Conservation (phyloP, 331 rosid genomes). For the Quercus tomentella region DNA sequence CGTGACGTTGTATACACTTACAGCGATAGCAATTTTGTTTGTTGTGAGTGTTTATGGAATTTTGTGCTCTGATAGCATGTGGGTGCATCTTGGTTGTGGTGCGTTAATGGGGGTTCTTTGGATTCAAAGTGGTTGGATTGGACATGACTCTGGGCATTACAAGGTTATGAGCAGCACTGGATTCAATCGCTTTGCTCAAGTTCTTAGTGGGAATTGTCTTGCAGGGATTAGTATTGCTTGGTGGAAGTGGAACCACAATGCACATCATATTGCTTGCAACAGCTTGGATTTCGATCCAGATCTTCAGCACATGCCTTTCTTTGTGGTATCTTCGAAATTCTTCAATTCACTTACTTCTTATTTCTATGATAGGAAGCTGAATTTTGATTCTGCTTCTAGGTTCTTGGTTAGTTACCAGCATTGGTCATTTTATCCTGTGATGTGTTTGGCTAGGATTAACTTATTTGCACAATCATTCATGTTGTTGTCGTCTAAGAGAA, state of each 20-base stretch:
- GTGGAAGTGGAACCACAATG: slow-evolving; percentile 53
- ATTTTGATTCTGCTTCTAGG: slow-evolving; percentile 25
- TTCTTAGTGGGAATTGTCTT: slow-evolving; percentile 42
- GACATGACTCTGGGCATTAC: slow-evolving; percentile 48
- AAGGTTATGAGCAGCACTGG: slow-evolving; percentile 24
- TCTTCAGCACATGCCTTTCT: slow-evolving; percentile 45
- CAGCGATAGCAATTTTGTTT: slow-evolving; percentile 22
- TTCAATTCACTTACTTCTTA: slow-evolving; percentile 31
- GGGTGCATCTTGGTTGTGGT: slow-evolving; percentile 33
- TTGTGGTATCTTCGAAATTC: slow-evolving; percentile 35
- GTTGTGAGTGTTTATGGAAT: slow-evolving; percentile 26
- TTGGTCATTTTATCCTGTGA: slow-evolving; percentile 44
- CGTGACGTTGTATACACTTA: slow-evolving; percentile 6
- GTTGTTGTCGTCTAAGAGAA: slow-evolving; percentile 25
- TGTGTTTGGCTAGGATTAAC: slow-evolving; percentile 57
- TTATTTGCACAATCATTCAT: slow-evolving; percentile 60
- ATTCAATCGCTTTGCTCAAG: slow-evolving; percentile 29
- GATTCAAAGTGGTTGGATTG: slow-evolving; percentile 47
- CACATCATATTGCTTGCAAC: slow-evolving; percentile 42
- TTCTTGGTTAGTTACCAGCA: slow-evolving; percentile 42
- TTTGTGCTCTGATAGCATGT: slow-evolving; percentile 18
- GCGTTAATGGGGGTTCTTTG: slow-evolving; percentile 33
- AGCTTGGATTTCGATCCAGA: slow-evolving; percentile 47
- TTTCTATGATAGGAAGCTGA: slow-evolving; percentile 38
- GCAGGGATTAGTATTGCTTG: slow-evolving; percentile 45